Base-by-base conservation (phyloP, 2,329 filamentous ascomycete genomes). In the Nectriaceae sp. region DNA sequence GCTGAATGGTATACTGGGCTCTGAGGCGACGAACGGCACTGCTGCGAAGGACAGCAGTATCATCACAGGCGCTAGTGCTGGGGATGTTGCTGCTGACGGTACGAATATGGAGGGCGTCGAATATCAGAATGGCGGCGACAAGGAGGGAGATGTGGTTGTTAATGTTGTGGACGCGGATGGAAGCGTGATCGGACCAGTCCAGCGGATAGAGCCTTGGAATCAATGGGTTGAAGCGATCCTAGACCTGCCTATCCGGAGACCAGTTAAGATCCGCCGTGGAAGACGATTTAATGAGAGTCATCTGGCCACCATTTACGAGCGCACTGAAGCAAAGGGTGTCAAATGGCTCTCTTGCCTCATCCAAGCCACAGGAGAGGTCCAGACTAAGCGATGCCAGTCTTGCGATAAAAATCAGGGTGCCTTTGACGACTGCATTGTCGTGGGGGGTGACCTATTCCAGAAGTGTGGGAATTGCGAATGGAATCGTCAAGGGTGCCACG, bases 391-490 rank as follows among this genome's bases (percentile, higher is more conserved):
- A 21, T 79, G 77, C 43, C 53, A 63, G 1, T 70, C 67, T 1
- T 79, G 77, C 44, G 59, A 69, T 1, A 72, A 67, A 45, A 69
- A 70, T 21, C 65, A 70, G 19, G 76, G 76, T 0, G 70, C 70
- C 0, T 79, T 76, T 53, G 68, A 70, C 2, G 65, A 70, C 4
- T 79, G 76, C 56, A 67, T 78, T 41, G 67, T 74, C 20, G 61
- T 76, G 13, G 70, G 69, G 4, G 70, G 67, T 4, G 59, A 63
- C 5, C 62, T 73, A 4, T 76, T 78, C 44, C 70, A 70, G 3
- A 72, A 74, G 21, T 79, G 76, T 48, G 76, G 74, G 22, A 79
- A 79, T 52, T 79, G 76, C 52, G 74, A 78, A 54, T 79, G 76
- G 76, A 74, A 73, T 50, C 68, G 67, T 3, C 65, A 69, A 44